Conservation (phyloP, 371 early-diverging fungal species). For the Mortierella sp. region DNA sequence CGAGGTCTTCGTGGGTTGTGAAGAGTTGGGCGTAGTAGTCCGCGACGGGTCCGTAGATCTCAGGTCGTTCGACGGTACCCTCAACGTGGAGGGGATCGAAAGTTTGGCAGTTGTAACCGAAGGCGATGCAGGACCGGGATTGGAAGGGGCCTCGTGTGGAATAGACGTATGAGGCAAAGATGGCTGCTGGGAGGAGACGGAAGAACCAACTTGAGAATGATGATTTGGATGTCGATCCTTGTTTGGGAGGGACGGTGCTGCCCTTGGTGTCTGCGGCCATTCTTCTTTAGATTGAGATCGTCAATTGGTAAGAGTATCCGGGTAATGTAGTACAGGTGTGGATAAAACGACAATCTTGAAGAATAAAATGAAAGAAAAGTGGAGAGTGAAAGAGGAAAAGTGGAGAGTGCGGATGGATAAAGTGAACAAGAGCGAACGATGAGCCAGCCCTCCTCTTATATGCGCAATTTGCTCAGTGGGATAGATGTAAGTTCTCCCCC, state of each 20-base stretch:
- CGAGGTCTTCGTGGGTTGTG: conserved; percentile 60
- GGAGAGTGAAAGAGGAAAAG: background rate
- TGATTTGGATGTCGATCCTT: background rate
- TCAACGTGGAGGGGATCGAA: conserved; percentile 17
- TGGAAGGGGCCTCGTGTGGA: conserved; percentile 43
- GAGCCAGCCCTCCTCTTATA: background rate
- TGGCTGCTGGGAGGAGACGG: conserved; percentile 26
- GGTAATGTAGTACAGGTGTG: too few relatives aligned
- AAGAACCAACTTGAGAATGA: conserved; percentile 11
- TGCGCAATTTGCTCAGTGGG: background rate
- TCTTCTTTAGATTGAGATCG: background rate
- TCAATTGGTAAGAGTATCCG: too few relatives aligned
- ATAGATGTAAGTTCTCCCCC: background rate
- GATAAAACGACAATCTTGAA: background rate
- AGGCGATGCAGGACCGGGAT: conserved; percentile 19
- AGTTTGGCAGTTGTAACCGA: conserved; percentile 22
- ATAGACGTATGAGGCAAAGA: conserved; percentile 26
- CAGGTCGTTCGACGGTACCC: conserved; percentile 19
- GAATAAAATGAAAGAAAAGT: background rate
- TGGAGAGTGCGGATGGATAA: background rate
- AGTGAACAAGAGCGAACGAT: background rate
- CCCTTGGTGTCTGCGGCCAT: background rate
- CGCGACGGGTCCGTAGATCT: conserved; percentile 25
- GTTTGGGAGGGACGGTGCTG: background rate
- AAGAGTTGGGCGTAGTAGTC: conserved; percentile 21